Evolutionary conservation across 192 early-diverging fungal genomes (phyloP), one percentile per base, ranked within the genome.

Genomic region (Blastocladiella britannica): DNA sequence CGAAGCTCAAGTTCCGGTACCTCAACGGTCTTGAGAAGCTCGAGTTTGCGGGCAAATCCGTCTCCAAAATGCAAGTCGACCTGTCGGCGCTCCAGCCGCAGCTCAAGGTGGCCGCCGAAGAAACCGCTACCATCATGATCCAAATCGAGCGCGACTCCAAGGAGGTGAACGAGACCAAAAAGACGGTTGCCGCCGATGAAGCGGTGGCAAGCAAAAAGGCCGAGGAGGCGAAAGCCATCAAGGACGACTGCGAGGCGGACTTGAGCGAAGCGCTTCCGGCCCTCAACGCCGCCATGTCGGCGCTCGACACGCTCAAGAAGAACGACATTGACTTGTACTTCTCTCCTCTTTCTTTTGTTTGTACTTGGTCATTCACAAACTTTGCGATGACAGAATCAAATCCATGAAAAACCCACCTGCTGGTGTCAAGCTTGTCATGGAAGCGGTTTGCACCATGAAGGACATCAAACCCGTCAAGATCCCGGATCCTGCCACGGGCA

Each of bases 1-100:
- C 97, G 71, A 92, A 97, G 59, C 91, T 91, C 67, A 94, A 99
- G 67, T 83, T 91, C 28, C 96, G 97, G 59, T 79, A 97, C 55
- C 91, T 92, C 60, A 84, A 92, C 61, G 96, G 96, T 52, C 70
- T 99, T 58, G 96, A 93, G 59, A 91, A 91, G 67, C 80, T 99
- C 59, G 78, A 82, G 62, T 86, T 85, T 51, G 97, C 96, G 22
- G 91, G 97, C 9, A 65, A 75, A 26, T 89, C 92, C 71, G 96
- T 99, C 0, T 86, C 91, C 68, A 86, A 93, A 65, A 76, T 99
- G 54, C 81, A 92, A 22, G 72, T 64, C 58, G 83, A 83, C 59
- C 76, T 99, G 56, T 87, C 83, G 25, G 74, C 76, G 61, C 91
- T 93, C 69, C 82, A 85, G 61, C 70, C 67, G 25, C 86, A 90